These are phyloP conservation scores for Lentinula guzmanii DNA, from an alignment of 768 basidiomycete genomes.

Conservation along the genomic window DNA sequence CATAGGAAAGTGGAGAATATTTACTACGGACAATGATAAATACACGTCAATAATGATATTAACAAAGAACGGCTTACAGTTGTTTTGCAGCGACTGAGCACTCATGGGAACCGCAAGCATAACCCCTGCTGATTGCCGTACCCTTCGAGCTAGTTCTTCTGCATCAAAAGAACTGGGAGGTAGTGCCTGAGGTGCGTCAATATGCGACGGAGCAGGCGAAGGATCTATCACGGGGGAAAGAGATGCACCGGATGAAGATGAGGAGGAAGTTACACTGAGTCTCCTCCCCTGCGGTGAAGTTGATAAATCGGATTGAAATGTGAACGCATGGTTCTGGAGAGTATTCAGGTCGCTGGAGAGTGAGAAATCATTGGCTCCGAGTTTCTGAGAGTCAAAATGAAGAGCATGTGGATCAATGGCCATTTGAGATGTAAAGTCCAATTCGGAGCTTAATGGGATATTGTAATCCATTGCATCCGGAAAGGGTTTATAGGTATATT, in stretches of 20 bases:
- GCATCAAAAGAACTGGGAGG: constrained; percentile 12
- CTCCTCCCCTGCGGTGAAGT: constrained; percentile 27
- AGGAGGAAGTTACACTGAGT: constrained; percentile 49
- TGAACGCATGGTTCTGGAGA: constrained; percentile 29
- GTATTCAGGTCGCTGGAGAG: constrained; percentile 10
- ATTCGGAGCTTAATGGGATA: constrained; percentile 45
- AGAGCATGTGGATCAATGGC: constrained; percentile 61
- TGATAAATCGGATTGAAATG: constrained; percentile 33
- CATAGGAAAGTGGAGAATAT: background rate
- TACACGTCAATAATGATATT: background rate
- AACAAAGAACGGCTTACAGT: constrained; percentile 12
- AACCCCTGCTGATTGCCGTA: constrained; percentile 52
- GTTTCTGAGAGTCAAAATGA: constrained; percentile 33
- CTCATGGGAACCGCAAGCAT: constrained; percentile 43
- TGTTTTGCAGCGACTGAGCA: constrained; percentile 19
- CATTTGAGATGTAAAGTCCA: constrained; percentile 55
- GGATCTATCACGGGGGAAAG: constrained; percentile 45
- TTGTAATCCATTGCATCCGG: constrained; percentile 37
- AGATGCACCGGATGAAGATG: constrained; percentile 50
- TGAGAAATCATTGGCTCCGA: constrained; percentile 15
- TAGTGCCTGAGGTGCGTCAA: constrained; percentile 15
- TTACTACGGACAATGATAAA: background rate
- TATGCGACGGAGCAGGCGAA: constrained; percentile 13
- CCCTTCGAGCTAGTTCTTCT: constrained; percentile 40
- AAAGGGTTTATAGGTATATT: constrained; percentile 21